Conservation (phyloP, 192 early-diverging fungal genomes). For the Gamsiella multidivaricata region DNA sequence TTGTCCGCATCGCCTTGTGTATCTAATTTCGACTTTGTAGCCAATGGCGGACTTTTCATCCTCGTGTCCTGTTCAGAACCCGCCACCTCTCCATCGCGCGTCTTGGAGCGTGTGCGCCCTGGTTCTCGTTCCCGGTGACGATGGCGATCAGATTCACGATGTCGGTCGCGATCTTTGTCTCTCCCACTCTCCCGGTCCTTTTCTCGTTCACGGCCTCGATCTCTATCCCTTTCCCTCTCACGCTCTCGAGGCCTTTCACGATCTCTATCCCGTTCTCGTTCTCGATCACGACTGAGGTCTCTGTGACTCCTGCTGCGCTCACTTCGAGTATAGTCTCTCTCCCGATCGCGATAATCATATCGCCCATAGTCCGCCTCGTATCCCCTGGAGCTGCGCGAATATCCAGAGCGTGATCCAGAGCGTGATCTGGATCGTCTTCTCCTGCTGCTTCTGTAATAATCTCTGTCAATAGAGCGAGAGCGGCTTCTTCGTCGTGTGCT, state of each 20-base stretch:
- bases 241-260: neutral
- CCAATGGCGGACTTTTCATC: conserved; percentile 26
- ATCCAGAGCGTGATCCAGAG: conserved; percentile 37
- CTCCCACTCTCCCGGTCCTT: conserved; percentile 14
- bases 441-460: conserved; percentile 26
- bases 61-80: neutral
- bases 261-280: conserved; percentile 13
- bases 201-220: conserved; percentile 17
- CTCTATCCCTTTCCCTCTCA: conserved; percentile 19
- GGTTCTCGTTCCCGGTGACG: conserved; percentile 12
- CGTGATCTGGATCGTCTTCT: conserved; percentile 26
- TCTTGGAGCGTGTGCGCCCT: conserved; percentile 1
- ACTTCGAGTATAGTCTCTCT: conserved; percentile 10
- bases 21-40: neutral
- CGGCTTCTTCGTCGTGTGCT: conserved; percentile 35
- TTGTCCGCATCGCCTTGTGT: neutral
- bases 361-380: conserved; percentile 37
- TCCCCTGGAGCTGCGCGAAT: conserved; percentile 33
- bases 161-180: conserved; percentile 1
- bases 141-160: conserved; percentile 18
- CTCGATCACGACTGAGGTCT: conserved; percentile 25
- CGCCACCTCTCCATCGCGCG: conserved; percentile 1
- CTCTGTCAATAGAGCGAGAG: conserved; percentile 33
- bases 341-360: conserved; percentile 32
- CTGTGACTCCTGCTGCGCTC: conserved; percentile 11